These are phyloP conservation scores for Craterostigma plantagineum DNA, from an alignment of 257 asterid species.

Conservation along the genomic window DNA sequence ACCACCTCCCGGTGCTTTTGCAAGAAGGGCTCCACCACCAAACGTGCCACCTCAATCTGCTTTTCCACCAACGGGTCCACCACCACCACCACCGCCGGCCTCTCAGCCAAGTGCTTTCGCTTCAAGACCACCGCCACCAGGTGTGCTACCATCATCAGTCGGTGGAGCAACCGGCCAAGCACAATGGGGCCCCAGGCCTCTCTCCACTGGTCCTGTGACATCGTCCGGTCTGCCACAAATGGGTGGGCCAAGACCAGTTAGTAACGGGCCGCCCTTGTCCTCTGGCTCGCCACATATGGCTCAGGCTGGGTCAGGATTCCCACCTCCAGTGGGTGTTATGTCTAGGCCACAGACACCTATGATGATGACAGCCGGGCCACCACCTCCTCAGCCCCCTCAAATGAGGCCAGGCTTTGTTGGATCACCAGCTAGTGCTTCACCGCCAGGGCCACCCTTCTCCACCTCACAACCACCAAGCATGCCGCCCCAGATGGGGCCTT, in stretches of 20 bases:
- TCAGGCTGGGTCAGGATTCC: conserved; percentile 44
- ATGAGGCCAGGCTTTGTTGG: conserved; percentile 62
- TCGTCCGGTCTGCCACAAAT: conserved; percentile 26
- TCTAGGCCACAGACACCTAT: conserved; percentile 40
- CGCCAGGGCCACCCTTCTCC: conserved; percentile 47
- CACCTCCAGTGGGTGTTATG: conserved; percentile 39
- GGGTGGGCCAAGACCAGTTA: conserved; percentile 25
- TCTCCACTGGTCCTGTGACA: conserved; percentile 34
- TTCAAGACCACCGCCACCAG: conserved; percentile 79
- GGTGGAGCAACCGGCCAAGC: conserved; percentile 34
- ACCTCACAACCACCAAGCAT: conserved; percentile 18
- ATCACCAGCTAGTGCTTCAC: conserved; percentile 21
- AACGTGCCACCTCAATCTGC: conserved; percentile 27
- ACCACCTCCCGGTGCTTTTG: conserved; percentile 62
- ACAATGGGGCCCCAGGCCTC: conserved; percentile 34
- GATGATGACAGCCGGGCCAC: conserved; percentile 23
- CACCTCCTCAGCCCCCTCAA: conserved; percentile 37
- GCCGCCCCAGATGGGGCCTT: conserved; percentile 7
- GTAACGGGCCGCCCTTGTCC: conserved; percentile 58
- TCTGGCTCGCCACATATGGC: conserved; percentile 20
- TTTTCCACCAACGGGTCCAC: conserved; percentile 35
- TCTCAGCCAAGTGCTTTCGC: conserved; percentile 61
- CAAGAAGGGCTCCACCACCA: conserved; percentile 42
- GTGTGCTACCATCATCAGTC: conserved; percentile 31
- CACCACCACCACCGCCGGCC: conserved; percentile 39